phyloP scores from a whole-genome alignment of 768 basidiomycete species.

The Suillus sp. region DNA sequence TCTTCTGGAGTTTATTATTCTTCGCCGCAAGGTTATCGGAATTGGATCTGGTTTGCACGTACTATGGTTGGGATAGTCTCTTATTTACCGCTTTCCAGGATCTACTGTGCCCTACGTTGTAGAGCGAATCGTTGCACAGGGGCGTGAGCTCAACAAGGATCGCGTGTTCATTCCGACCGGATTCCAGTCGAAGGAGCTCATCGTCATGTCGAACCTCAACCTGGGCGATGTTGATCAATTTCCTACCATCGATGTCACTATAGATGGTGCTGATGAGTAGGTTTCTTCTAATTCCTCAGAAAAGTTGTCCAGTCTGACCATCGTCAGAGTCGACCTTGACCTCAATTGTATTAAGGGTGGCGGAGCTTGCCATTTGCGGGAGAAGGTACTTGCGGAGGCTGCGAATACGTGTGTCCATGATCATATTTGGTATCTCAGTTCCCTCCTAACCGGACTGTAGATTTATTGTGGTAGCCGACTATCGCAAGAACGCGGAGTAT shows the following conservation, averaged over 20 bases:
- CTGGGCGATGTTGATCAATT: slow-evolving; percentile 92
- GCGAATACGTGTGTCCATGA: slow-evolving; percentile 64
- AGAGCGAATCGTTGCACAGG: slow-evolving; percentile 89
- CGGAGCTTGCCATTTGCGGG: slow-evolving; percentile 93
- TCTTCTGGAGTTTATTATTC: slow-evolving; percentile 7
- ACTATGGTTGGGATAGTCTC: neutral
- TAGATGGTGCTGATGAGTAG: slow-evolving; percentile 97
- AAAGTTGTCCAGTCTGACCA: neutral
- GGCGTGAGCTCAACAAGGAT: slow-evolving; percentile 67
- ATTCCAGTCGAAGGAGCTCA: slow-evolving; percentile 96
- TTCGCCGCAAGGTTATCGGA: slow-evolving; percentile 66
- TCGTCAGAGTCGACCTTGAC: slow-evolving; percentile 72
- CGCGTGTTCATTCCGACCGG: slow-evolving; percentile 93
- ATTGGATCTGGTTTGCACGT: slow-evolving; percentile 71
- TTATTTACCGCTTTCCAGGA: slow-evolving; percentile 43
- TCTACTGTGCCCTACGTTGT: slow-evolving; percentile 97
- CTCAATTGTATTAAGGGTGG: slow-evolving; percentile 97
- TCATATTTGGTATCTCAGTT: slow-evolving; percentile 1
- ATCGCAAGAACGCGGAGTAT: slow-evolving; percentile 85
- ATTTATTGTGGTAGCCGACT: slow-evolving; percentile 92
- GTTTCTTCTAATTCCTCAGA: slow-evolving; percentile 28
- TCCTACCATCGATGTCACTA: slow-evolving; percentile 89
- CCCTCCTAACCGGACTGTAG: slow-evolving; percentile 37
- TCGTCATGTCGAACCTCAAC: slow-evolving; percentile 72
- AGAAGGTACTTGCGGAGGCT: slow-evolving; percentile 97